Percentiles rank a stretch among this genome's conserved stretches.
Conservation (phyloP, 441 rosid species). For the Erodium moschatum region DNA sequence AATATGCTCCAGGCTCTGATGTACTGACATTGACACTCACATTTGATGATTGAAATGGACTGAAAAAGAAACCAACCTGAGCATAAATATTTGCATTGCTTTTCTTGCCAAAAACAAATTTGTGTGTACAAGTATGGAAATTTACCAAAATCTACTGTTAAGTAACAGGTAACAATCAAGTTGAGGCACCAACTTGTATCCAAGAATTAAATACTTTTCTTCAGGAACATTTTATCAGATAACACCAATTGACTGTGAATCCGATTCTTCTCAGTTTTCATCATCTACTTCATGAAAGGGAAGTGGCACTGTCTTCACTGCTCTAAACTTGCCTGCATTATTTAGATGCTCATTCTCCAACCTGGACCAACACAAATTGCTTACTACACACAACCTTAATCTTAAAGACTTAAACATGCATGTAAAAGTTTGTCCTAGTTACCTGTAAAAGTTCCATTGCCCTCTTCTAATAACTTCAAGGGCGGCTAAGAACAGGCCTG, state of each 20-base stretch:
- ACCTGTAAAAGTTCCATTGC: slow-evolving; percentile 93
- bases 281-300: slow-evolving; percentile 93
- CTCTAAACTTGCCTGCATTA: slow-evolving; percentile 91
- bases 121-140: too few relatives aligned
- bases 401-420: neutral
- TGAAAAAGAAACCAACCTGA: too few relatives aligned
- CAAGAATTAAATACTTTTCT: neutral
- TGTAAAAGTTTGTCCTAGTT: slow-evolving; percentile 1
- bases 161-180: neutral
- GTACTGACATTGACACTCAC: too few relatives aligned
- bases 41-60: too few relatives aligned
- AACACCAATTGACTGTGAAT: neutral
- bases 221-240: neutral
- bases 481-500: slow-evolving; percentile 67
- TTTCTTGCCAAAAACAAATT: too few relatives aligned
- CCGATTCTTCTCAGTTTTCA: slow-evolving; percentile 44
- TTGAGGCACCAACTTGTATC: neutral
- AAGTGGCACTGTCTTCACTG: slow-evolving; percentile 84
- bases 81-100: too few relatives aligned
- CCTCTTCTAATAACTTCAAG: slow-evolving; percentile 96
- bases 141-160: too few relatives aligned
- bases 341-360: slow-evolving; percentile 99
- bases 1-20: too few relatives aligned
- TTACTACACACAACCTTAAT: too few relatives aligned
- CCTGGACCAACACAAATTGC: neutral